Conservation (phyloP, 306 rosid genomes). For the Gleditsia sinensis region DNA sequence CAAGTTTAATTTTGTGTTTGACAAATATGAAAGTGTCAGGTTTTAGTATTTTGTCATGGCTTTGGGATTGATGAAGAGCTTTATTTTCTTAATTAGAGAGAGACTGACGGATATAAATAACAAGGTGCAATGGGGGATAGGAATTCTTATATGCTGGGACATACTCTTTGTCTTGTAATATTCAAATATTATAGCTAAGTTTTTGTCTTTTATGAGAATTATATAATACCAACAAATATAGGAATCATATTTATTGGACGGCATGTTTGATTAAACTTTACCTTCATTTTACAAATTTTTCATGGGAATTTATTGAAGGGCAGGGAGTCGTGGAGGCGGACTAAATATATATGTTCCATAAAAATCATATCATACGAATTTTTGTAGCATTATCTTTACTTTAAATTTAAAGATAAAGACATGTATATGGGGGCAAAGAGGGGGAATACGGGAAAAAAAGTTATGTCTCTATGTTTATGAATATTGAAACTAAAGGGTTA, state of each 20-base stretch:
- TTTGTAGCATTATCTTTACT: too few species aligned
- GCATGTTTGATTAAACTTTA: background rate
- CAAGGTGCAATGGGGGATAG: too few species aligned
- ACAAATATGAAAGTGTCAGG: slow-evolving; percentile 29
- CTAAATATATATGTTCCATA: too few species aligned
- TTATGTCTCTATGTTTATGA: too few species aligned
- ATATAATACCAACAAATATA: background rate
- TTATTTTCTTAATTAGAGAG: background rate
- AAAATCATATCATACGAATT: too few species aligned
- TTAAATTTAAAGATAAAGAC: too few species aligned
- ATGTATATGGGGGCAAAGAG: too few species aligned
- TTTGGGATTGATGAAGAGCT: slow-evolving; percentile 32
- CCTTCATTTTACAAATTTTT: background rate
- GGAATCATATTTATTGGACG: background rate
- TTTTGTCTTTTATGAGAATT: background rate
- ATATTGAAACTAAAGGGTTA: too few species aligned
- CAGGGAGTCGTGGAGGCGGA: too few species aligned
- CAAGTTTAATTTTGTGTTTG: background rate
- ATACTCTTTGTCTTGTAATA: background rate
- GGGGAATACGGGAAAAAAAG: too few species aligned
- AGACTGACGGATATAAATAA: background rate
- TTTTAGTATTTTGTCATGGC: slow-evolving; percentile 22
- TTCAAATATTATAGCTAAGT: background rate
- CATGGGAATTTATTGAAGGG: too few species aligned
- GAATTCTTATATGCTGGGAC: background rate